Conservation (phyloP, 2,329 filamentous ascomycete genomes). For the Gliomastix tumulicola region DNA sequence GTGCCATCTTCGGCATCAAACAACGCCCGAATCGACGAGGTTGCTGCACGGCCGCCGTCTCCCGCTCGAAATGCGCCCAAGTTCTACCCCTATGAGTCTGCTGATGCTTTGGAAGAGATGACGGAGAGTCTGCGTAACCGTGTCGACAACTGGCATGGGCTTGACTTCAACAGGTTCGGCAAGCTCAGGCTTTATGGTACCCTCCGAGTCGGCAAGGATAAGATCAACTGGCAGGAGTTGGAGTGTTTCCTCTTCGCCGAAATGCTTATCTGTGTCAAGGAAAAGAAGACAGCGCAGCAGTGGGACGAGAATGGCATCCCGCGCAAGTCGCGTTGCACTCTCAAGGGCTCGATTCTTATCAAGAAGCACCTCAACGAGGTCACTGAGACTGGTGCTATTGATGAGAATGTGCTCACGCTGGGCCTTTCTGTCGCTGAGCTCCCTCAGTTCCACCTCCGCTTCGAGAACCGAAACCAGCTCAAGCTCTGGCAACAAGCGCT, state of each 20-base stretch:
- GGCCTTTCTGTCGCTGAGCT: constrained; percentile 88
- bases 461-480: constrained; percentile 74
- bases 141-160: constrained; percentile 98
- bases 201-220: constrained; percentile 91
- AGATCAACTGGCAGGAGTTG: constrained; percentile 92
- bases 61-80: constrained; percentile 50
- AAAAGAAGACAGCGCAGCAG: constrained; percentile 70
- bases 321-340: constrained; percentile 69
- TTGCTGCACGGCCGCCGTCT: constrained; percentile 50
- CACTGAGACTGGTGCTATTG: constrained; percentile 58
- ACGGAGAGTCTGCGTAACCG: constrained; percentile 77
- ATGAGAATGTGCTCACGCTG: constrained; percentile 80
- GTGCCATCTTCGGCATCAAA: constrained; percentile 19
- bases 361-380: constrained; percentile 96
- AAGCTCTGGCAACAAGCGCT: constrained; percentile 88
- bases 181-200: constrained; percentile 85
- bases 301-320: constrained; percentile 57
- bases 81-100: constrained; percentile 66
- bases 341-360: constrained; percentile 97
- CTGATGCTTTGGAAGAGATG: constrained; percentile 73
- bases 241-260: constrained; percentile 96
- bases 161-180: constrained; percentile 90
- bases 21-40: constrained; percentile 41
- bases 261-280: constrained; percentile 99
- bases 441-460: constrained; percentile 88